These are phyloP conservation scores for Spatholobus suberectus DNA, from an alignment of 306 rosid species.

Conservation along the genomic window DNA sequence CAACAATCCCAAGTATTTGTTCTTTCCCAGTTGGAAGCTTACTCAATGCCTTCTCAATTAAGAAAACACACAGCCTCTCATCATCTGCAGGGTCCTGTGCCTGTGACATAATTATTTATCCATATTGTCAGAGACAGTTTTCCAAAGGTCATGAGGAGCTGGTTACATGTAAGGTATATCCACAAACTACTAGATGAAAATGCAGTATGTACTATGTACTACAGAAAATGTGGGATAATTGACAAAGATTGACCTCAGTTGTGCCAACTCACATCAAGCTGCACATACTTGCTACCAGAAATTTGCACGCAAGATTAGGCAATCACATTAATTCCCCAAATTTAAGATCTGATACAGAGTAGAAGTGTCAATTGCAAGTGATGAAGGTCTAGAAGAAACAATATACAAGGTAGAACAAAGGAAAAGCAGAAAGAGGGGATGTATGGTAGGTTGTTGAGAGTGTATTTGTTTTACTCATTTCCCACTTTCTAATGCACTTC, in stretches of 20 bases:
- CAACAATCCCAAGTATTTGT: constrained; percentile 76
- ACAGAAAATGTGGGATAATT: background rate
- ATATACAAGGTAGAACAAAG: constrained; percentile 9
- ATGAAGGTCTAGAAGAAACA: constrained; percentile 28
- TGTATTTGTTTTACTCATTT: background rate
- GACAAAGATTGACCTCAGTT: constrained; percentile 11
- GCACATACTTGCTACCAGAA: constrained; percentile 2
- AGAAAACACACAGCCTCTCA: constrained; percentile 77
- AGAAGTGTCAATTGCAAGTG: constrained; percentile 3
- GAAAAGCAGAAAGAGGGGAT: background rate
- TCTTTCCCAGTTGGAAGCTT: constrained; percentile 77
- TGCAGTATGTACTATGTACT: background rate
- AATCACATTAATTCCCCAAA: constrained; percentile 18
- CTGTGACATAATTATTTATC: constrained; percentile 51
- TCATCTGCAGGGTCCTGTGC: constrained; percentile 67
- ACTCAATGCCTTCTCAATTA: constrained; percentile 83
- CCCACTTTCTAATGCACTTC: background rate
- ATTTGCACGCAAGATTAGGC: constrained; percentile 9
- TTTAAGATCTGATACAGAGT: constrained; percentile 7
- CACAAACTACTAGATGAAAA: background rate
- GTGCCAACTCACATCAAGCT: constrained; percentile 21
- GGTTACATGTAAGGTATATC: background rate
- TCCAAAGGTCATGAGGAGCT: background rate
- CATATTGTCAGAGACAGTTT: constrained; percentile 31
- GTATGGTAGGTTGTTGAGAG: background rate